These are phyloP conservation scores for Solanum hybrid DNA, from an alignment of 305 asterid species.

Conservation along the genomic window DNA sequence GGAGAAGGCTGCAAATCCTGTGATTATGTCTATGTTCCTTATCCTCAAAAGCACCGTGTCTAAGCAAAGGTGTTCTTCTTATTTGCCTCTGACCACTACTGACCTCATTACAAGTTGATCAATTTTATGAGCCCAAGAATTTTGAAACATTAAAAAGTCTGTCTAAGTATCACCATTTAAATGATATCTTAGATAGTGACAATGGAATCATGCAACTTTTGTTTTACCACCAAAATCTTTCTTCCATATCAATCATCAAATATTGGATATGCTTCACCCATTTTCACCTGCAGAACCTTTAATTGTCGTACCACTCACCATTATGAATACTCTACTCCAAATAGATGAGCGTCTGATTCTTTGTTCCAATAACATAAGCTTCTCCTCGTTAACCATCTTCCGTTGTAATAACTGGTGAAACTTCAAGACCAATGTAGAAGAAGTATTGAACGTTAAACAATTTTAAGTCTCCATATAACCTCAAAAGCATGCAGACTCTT, in stretches of 20 bases:
- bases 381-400: background rate
- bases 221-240: background rate
- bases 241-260: background rate
- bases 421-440: background rate
- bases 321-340: background rate
- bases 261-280: background rate
- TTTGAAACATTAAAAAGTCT: background rate
- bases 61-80: background rate
- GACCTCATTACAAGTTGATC: background rate
- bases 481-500: background rate
- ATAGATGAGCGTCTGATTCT: background rate
- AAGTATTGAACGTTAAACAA: background rate
- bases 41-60: background rate
- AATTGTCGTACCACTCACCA: background rate
- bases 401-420: background rate
- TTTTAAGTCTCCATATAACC: background rate
- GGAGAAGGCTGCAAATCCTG: background rate
- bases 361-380: background rate
- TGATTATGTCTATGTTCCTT: background rate
- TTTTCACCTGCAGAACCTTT: background rate
- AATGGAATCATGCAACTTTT: background rate
- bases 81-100: background rate
- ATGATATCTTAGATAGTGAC: background rate
- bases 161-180: background rate
- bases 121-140: background rate